Conservation (phyloP, 495 filamentous ascomycete species). For the Letharia columbiana region DNA sequence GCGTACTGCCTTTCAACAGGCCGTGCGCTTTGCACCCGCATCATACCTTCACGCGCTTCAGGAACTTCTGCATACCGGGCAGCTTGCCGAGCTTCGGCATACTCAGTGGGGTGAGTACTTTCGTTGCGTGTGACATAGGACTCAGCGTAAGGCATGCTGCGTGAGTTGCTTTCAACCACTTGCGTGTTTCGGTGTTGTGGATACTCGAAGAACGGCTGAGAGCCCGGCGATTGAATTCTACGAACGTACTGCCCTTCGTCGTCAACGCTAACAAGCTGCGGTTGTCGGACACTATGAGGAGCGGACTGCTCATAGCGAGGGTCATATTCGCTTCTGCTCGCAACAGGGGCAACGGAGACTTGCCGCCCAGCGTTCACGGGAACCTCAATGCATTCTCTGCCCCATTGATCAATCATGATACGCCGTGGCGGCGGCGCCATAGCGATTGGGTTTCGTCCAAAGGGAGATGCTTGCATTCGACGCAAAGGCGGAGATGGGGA, state of each 20-base stretch:
- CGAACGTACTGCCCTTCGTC: slow-evolving; percentile 40
- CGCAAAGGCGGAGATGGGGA: slow-evolving; percentile 48
- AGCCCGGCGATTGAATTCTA: slow-evolving; percentile 38
- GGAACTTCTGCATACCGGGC: slow-evolving; percentile 38
- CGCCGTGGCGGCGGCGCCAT: slow-evolving; percentile 53
- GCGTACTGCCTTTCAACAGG: slow-evolving; percentile 50
- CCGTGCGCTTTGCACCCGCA: slow-evolving; percentile 50
- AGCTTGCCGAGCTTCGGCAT: slow-evolving; percentile 32
- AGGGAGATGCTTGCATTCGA: slow-evolving; percentile 35
- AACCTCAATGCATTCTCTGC: slow-evolving; percentile 60
- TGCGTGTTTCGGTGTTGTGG: slow-evolving; percentile 32
- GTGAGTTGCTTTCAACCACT: slow-evolving; percentile 6
- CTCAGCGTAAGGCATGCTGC: slow-evolving; percentile 14
- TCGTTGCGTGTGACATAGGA: slow-evolving; percentile 19
- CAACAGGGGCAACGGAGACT: slow-evolving; percentile 37
- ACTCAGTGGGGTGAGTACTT: slow-evolving; percentile 39
- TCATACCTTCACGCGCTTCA: slow-evolving; percentile 43
- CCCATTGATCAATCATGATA: slow-evolving; percentile 61
- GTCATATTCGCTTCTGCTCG: slow-evolving; percentile 42
- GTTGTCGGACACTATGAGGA: slow-evolving; percentile 34
- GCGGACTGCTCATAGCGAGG: slow-evolving; percentile 34
- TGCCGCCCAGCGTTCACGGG: slow-evolving; percentile 39
- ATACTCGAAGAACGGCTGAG: slow-evolving; percentile 32
- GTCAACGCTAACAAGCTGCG: slow-evolving; percentile 38
- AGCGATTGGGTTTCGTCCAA: slow-evolving; percentile 38